Base-by-base conservation (phyloP, 495 filamentous ascomycete species). In the Aspergillus cristatus region DNA sequence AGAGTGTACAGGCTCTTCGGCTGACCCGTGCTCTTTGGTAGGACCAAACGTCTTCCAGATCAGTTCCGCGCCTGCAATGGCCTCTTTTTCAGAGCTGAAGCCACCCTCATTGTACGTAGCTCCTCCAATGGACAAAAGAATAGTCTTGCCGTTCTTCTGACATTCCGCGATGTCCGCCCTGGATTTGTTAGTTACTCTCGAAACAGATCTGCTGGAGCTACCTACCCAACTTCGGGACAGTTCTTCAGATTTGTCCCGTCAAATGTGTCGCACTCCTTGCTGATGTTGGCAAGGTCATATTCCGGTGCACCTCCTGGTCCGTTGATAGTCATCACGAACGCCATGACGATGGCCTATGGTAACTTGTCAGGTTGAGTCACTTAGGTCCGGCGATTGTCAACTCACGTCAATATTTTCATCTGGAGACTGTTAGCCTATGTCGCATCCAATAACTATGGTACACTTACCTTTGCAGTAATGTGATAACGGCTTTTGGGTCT, bases 31-130 rank as follows among this genome's bases (percentile, higher is more conserved):
- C 20, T 24, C 20, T 8, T 24, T 24, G 35, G 62, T 57, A 7
- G 74, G 68, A 20, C 82, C 82, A 50, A 86, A 86, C 26, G 82
- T 74, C 28, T 73, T 55, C 80, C 81, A 86, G 34, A 88, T 54
- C 3, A 67, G 59, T 30, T 73, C 48, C 2, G 80, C 83, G n/a
- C 75, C 71, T 1, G 55, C 41, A 30, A 56, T 55, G 7, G 82
- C 82, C 11, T 71, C 63, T 10, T 51, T 34, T 10, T 65, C 49
- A 12, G 65, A 71, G 12, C 59, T 47, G 62, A 86, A 82, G 26
- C 75, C 75, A 41, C 74, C 73, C 43, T 80, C 73, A 35, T 59
- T 69, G 50, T 80, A 80, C 2, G 66, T 75, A 10, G 72, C 71
- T 14, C 81, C 82, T 29, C 81, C 79, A 32, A 86, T 68, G 20